These are phyloP conservation scores for Aristolochia contorta DNA, from an alignment of 164 flowering plant species.

Conservation along the genomic window DNA sequence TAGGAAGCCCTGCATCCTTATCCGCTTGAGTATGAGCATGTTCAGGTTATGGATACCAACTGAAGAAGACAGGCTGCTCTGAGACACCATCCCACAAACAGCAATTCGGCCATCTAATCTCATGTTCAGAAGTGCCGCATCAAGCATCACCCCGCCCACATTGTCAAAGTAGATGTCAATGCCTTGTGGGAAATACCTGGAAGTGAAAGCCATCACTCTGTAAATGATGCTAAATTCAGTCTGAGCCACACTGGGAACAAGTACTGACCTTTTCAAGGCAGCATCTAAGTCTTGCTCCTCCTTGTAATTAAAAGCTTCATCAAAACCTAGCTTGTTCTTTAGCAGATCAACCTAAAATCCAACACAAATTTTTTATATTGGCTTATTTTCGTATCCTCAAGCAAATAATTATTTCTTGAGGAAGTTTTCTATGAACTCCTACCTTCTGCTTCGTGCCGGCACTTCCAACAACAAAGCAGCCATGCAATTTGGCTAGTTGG, in stretches of 20 bases:
- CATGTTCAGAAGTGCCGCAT: slow-evolving; percentile 61
- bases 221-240: not conserved
- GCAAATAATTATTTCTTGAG: not conserved
- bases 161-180: slow-evolving; percentile 69
- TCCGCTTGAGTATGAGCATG: slow-evolving; percentile 24
- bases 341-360: slow-evolving; percentile 39
- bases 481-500: slow-evolving; percentile 66
- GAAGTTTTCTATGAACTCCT: not conserved
- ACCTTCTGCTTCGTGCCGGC: slow-evolving; percentile 59
- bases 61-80: slow-evolving; percentile 15
- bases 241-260: not conserved
- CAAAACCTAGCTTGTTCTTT: slow-evolving; percentile 47
- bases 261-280: slow-evolving; percentile 42
- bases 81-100: slow-evolving; percentile 56
- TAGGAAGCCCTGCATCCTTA: slow-evolving; percentile 47
- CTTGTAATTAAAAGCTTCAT: slow-evolving; percentile 59
- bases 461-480: slow-evolving; percentile 83
- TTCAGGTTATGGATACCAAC: slow-evolving; percentile 33
- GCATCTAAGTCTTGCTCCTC: slow-evolving; percentile 41
- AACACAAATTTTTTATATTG: not conserved
- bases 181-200: slow-evolving; percentile 55
- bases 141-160: slow-evolving; percentile 64
- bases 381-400: not conserved
- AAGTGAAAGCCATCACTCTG: not conserved
- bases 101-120: slow-evolving; percentile 44